phyloP scores from a whole-genome alignment of 352 stramenopile genomes.

The Discostella stelligera region DNA sequence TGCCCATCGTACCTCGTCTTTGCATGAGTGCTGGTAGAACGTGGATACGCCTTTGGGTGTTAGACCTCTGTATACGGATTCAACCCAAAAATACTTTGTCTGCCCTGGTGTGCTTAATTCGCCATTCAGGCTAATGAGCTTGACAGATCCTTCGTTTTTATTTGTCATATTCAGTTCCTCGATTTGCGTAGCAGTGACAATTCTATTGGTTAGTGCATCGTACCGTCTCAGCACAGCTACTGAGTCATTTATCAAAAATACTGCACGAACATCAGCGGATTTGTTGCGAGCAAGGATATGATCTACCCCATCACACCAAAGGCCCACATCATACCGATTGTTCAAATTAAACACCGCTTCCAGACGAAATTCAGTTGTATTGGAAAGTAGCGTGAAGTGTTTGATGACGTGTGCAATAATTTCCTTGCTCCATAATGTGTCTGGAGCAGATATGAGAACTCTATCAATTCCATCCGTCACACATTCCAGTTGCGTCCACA shows the following conservation, averaged over 20 bases:
- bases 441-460: conserved; percentile 15
- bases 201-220: neutral
- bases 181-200: neutral
- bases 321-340: conserved; percentile 41
- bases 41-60: neutral
- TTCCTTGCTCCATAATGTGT: neutral
- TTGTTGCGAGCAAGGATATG: neutral
- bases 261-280: neutral
- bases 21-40: neutral
- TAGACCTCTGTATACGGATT: neutral
- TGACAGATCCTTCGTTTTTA: neutral
- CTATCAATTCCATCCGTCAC: conserved; percentile 9
- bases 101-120: neutral
- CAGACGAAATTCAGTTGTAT: neutral
- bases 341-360: conserved; percentile 9
- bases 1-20: neutral
- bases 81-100: neutral
- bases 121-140: neutral
- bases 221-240: neutral
- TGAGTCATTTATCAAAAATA: conserved; percentile 10
- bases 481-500: conserved; percentile 37
- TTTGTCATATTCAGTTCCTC: neutral
- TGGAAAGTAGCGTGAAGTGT: neutral
- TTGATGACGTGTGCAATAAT: neutral
- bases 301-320: conserved; percentile 48